Base-by-base conservation (phyloP, 805 yeast genomes). In the Brettanomyces sp. region DNA sequence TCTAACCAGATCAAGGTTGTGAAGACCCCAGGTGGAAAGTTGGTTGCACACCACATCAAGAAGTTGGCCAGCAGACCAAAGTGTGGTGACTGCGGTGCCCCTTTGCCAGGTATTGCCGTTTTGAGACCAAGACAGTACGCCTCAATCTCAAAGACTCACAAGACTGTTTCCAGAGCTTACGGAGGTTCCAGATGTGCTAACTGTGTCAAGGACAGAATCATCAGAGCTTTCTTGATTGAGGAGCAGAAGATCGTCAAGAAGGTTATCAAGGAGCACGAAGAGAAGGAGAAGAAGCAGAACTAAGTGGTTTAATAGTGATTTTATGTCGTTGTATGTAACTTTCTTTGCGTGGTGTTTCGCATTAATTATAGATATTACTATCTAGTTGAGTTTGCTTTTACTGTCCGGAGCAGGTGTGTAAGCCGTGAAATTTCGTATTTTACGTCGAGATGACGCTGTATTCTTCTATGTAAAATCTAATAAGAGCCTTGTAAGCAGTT, bases 181-280 rank as follows among this genome's bases (percentile, higher is more conserved):
- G 99, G 99, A 81, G 99, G 99, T 74, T 82, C 87, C 69, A 85
- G 85, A 80, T 88, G 93, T 80, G 96, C 91, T 73, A 88, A 80
- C 87, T 88, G 96, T 80, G 98, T 91, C 72, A 91, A 91, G 85
- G 96, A 91, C 78, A 88, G 97, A 84, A 83, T 93, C 66, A 91
- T 91, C 72, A 91, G 99, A 80, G 97, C 99, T 69, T 93, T 93
- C 89, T 85, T 93, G 74, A 87, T 93, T 63, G 99, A 95, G 81
- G 99, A 93, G 80, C 98, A 93, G 80, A 95, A 93, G 88, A 90
- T 93, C 61, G 99, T 93, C 72, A 95, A 93, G 90, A 89, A 95
- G 79, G 96, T 93, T 66, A 84, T 93, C 69, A 91, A 91, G 85
- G 96, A 89, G 72, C 87, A 28, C 32, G 32, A 28, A 9, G 9